Conservation (phyloP, 2,329 filamentous ascomycete genomes). For the Aquanectria penicillioides region DNA sequence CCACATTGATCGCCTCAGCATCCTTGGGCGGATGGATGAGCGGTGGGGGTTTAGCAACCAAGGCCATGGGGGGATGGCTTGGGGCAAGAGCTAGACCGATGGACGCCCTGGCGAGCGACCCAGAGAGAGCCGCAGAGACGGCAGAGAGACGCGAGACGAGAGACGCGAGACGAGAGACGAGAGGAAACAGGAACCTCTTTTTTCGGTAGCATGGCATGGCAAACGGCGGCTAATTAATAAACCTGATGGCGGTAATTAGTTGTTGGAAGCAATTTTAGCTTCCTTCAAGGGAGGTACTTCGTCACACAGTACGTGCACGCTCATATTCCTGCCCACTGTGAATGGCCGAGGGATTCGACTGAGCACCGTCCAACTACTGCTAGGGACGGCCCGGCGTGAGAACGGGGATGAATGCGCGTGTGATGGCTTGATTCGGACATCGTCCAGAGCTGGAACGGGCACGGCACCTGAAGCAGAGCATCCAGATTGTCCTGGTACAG, state of each 20-base stretch:
- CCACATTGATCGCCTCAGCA: slow-evolving; percentile 30
- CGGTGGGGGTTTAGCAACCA: slow-evolving; percentile 25
- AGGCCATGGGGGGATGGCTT: too few relatives aligned
- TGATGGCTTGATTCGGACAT: slow-evolving; percentile 24
- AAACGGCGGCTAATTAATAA: slow-evolving; percentile 36
- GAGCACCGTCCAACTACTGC: slow-evolving; percentile 30
- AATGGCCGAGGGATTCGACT: slow-evolving; percentile 10
- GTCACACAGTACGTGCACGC: slow-evolving; percentile 7
- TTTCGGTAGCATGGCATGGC: slow-evolving; percentile 15
- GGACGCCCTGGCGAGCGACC: too few relatives aligned
- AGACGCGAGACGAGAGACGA: slow-evolving; percentile 17
- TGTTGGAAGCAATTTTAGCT: slow-evolving; percentile 22
- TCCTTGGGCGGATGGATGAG: slow-evolving; percentile 22
- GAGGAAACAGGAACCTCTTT: slow-evolving; percentile 17
- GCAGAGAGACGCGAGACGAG: slow-evolving; percentile 13
- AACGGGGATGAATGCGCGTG: slow-evolving; percentile 34
- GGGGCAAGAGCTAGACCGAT: background rate
- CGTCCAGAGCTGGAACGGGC: slow-evolving; percentile 22
- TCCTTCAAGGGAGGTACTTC: slow-evolving; percentile 20
- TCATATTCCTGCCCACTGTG: background rate
- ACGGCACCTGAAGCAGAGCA: slow-evolving; percentile 22
- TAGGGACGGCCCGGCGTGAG: slow-evolving; percentile 42
- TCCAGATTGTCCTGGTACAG: slow-evolving; percentile 22
- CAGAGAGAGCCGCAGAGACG: too few relatives aligned
- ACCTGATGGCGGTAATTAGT: slow-evolving; percentile 23